phyloP scores from a whole-genome alignment of 192 early-diverging fungal genomes.

The Diversispora eburnea region DNA sequence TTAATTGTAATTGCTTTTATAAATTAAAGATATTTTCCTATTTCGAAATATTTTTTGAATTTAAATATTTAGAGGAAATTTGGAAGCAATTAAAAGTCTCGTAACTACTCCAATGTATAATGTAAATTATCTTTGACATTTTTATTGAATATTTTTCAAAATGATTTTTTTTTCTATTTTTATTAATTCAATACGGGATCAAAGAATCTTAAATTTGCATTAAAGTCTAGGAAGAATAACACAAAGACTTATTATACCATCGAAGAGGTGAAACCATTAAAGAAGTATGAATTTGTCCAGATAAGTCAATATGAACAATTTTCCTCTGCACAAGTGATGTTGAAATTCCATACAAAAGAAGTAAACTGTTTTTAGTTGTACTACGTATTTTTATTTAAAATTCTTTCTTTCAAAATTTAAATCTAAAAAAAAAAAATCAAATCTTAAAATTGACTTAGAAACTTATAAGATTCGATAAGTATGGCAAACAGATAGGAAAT shows the following conservation, averaged over 20 bases:
- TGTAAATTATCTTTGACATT: not conserved
- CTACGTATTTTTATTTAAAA: not conserved
- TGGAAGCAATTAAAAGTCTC: not conserved
- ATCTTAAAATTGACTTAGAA: conserved; percentile 32
- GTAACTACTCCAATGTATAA: not conserved
- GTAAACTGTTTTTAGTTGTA: conserved; percentile 26
- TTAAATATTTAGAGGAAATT: not conserved
- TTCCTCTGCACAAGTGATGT: conserved; percentile 59
- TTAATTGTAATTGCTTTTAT: not conserved
- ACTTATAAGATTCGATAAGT: conserved; percentile 51
- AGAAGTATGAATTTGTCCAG: conserved; percentile 55
- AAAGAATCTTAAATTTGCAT: not conserved
- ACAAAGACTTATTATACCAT: conserved; percentile 61
- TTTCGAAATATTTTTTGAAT: not conserved
- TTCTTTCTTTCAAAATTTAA: not conserved
- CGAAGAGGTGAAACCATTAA: conserved; percentile 50
- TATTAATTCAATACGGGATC: too few species aligned
- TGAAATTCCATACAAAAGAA: conserved; percentile 65
- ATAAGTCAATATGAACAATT: conserved; percentile 23
- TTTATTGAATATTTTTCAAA: too few species aligned
- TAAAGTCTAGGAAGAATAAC: not conserved
- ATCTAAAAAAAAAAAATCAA: not conserved
- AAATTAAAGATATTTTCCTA: not conserved
- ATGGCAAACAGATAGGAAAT: conserved; percentile 38
- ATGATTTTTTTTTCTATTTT: too few species aligned